These are phyloP conservation scores for Wickerhamiella dianesei DNA, from an alignment of 805 yeast genomes.

Conservation along the genomic window DNA sequence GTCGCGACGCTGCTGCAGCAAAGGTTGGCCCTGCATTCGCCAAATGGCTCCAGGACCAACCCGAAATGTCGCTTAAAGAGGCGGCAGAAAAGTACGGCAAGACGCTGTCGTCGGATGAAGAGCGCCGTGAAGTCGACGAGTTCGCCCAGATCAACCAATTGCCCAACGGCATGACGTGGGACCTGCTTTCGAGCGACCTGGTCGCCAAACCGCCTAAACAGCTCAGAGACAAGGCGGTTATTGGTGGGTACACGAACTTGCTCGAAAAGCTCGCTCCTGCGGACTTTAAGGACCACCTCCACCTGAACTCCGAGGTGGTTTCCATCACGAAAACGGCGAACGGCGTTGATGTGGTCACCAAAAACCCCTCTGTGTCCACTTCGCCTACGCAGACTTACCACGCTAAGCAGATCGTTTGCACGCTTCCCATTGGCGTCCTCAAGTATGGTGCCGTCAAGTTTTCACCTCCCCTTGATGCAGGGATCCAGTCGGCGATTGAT, in stretches of 20 bases:
- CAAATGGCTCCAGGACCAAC: conserved; percentile 9
- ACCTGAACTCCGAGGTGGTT: conserved; percentile 13
- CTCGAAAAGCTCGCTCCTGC: conserved; percentile 9
- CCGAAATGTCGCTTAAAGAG: conserved; percentile 9
- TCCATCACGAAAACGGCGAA: conserved; percentile 6
- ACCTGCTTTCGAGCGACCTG: neutral
- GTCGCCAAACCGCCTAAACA: neutral
- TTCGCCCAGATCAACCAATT: conserved; percentile 10
- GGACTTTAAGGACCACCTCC: conserved; percentile 11
- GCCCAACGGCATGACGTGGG: conserved; percentile 5
- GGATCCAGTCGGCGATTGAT: conserved; percentile 11
- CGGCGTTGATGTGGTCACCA: conserved; percentile 7
- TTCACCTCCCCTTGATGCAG: conserved; percentile 13
- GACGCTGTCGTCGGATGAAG: conserved; percentile 6
- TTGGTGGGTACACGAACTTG: conserved; percentile 16
- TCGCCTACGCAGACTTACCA: conserved; percentile 11
- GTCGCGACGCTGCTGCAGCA: conserved; percentile 1
- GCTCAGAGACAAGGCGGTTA: conserved; percentile 20
- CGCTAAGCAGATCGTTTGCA: conserved; percentile 20
- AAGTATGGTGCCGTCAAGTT: conserved; percentile 14
- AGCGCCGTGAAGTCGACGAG: conserved; percentile 7
- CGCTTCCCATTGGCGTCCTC: conserved; percentile 18
- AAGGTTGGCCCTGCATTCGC: conserved; percentile 10
- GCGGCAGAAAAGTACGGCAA: conserved; percentile 10
- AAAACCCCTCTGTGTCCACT: conserved; percentile 12